Evolutionary conservation across 2,329 filamentous ascomycete genomes (phyloP).

Genomic region (Nigrospora oryzae): DNA sequence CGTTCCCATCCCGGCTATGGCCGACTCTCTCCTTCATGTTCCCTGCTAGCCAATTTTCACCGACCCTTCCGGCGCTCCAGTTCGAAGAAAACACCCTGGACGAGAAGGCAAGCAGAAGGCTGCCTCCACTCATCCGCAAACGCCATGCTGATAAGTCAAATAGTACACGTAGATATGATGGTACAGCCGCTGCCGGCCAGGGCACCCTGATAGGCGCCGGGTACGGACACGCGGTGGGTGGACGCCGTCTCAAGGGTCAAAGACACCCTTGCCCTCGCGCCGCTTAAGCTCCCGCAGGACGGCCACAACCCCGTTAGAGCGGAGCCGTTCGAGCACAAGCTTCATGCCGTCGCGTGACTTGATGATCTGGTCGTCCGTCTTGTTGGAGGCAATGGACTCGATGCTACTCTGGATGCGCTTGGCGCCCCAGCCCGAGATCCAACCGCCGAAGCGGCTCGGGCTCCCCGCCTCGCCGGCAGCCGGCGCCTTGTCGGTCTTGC

Average conservation of each 20-base stretch:
- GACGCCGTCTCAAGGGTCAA: slow-evolving; percentile 10
- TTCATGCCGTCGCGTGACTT: slow-evolving; percentile 81
- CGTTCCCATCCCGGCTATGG: too few relatives aligned
- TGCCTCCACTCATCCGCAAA: too few relatives aligned
- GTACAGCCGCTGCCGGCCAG: too few relatives aligned
- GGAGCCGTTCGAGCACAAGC: slow-evolving; percentile 64
- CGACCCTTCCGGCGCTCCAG: too few relatives aligned
- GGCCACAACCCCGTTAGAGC: slow-evolving; percentile 49
- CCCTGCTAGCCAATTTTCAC: too few relatives aligned
- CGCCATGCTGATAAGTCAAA: too few relatives aligned
- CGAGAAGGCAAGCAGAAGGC: too few relatives aligned
- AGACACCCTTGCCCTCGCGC: slow-evolving; percentile 26
- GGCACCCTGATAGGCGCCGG: too few relatives aligned
- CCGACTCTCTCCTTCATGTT: too few relatives aligned
- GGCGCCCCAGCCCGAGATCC: slow-evolving; percentile 50
- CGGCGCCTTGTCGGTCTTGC: slow-evolving; percentile 44
- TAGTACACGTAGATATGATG: too few relatives aligned
- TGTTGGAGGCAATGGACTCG: slow-evolving; percentile 68
- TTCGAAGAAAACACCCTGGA: too few relatives aligned
- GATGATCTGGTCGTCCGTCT: slow-evolving; percentile 68
- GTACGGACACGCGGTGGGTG: too few relatives aligned
- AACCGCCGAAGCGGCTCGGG: slow-evolving; percentile 26
- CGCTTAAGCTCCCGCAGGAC: slow-evolving; percentile 46
- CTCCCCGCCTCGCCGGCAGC: slow-evolving; percentile 25
- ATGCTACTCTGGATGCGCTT: slow-evolving; percentile 71